Conservation (phyloP, 2,329 filamentous ascomycete species). For the Talaromyces pinophilus region DNA sequence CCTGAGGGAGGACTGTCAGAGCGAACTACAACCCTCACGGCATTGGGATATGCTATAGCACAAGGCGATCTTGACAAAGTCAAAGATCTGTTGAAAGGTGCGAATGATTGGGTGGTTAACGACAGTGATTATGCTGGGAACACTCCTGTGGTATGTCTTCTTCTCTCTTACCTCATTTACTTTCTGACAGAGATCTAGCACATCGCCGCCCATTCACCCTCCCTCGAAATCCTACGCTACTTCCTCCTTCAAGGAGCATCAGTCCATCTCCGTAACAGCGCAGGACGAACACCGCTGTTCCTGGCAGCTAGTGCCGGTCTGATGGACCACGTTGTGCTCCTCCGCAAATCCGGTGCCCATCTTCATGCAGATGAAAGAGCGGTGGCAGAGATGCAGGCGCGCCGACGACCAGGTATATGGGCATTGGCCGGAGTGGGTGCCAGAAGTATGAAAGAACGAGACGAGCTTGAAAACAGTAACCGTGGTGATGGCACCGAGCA, state of each 20-base stretch:
- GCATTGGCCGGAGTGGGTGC: slow-evolving; percentile 44
- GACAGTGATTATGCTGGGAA: slow-evolving; percentile 80
- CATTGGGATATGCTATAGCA: slow-evolving; percentile 77
- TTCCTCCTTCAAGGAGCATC: slow-evolving; percentile 59
- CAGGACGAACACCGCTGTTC: slow-evolving; percentile 60
- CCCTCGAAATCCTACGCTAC: slow-evolving; percentile 57
- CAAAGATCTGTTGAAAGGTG: slow-evolving; percentile 65
- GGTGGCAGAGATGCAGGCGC: slow-evolving; percentile 53
- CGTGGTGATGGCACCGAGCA: background rate
- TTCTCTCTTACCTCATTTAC: background rate
- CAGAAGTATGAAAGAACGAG: slow-evolving; percentile 22
- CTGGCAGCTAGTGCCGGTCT: slow-evolving; percentile 60
- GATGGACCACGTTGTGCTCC: slow-evolving; percentile 55
- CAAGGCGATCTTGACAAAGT: slow-evolving; percentile 68
- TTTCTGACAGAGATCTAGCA: slow-evolving; percentile 43
- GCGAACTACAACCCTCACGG: slow-evolving; percentile 67
- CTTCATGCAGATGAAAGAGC: slow-evolving; percentile 59
- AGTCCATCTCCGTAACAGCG: slow-evolving; percentile 61
- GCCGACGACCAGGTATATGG: slow-evolving; percentile 46
- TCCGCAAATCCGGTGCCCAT: slow-evolving; percentile 60
- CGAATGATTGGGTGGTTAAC: slow-evolving; percentile 68
- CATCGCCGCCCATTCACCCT: slow-evolving; percentile 58
- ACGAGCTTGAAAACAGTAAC: background rate
- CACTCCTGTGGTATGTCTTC: slow-evolving; percentile 55
- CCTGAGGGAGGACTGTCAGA: slow-evolving; percentile 59